Conservation (phyloP, 805 yeast species). For the Suhomyces vadensis region DNA sequence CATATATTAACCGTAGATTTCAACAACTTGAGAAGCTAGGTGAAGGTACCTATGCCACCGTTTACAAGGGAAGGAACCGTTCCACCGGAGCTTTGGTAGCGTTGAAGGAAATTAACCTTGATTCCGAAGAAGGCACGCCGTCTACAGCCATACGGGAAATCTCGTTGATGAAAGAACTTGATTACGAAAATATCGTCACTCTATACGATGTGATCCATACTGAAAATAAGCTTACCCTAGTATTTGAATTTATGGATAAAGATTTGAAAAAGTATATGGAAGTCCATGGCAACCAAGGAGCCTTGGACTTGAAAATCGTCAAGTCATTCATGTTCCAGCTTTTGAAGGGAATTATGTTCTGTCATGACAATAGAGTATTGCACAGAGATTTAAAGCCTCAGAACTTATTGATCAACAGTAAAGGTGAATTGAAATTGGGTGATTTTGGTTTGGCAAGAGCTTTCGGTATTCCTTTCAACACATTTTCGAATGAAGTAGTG, state of each 20-base stretch:
- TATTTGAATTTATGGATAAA: slow-evolving; percentile 89
- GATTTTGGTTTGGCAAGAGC: slow-evolving; percentile 98
- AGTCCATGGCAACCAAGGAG: slow-evolving; percentile 71
- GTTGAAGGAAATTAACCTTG: slow-evolving; percentile 88
- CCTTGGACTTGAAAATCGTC: slow-evolving; percentile 68
- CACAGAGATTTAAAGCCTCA: slow-evolving; percentile 94
- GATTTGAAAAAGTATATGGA: slow-evolving; percentile 97
- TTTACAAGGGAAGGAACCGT: slow-evolving; percentile 87
- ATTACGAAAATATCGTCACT: slow-evolving; percentile 89
- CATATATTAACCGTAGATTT: slow-evolving; percentile 30
- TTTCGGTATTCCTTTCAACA: slow-evolving; percentile 96
- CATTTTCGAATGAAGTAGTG: slow-evolving; percentile 96
- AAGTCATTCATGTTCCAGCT: slow-evolving; percentile 94
- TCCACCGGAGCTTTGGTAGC: slow-evolving; percentile 90
- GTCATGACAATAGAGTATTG: slow-evolving; percentile 81
- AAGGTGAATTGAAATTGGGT: slow-evolving; percentile 91
- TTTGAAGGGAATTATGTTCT: slow-evolving; percentile 82
- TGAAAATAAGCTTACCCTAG: slow-evolving; percentile 90
- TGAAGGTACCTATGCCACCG: slow-evolving; percentile 98
- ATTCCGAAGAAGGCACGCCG: slow-evolving; percentile 97
- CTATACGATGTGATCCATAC: slow-evolving; percentile 95
- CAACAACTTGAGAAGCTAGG: slow-evolving; percentile 79
- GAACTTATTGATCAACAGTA: slow-evolving; percentile 80
- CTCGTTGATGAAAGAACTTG: slow-evolving; percentile 90
- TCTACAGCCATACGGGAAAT: slow-evolving; percentile 97